Evolutionary conservation across 1,284 basidiomycete species (phyloP), one percentile per base, ranked within the genome.

Genomic region (Rhodotorula sp.): DNA sequence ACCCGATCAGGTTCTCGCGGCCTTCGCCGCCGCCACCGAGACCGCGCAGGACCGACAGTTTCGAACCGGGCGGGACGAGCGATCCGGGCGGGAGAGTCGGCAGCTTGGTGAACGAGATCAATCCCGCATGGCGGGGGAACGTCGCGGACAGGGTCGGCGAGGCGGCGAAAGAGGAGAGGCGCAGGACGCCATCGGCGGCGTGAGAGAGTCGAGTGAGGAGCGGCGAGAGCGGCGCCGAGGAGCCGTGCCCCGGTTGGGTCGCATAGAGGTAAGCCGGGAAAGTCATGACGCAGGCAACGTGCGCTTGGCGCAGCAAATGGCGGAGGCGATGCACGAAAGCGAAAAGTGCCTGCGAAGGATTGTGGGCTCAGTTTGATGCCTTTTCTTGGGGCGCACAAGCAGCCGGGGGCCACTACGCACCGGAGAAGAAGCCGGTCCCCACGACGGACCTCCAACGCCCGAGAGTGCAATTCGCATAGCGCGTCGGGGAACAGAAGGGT

Each of bases 1-100:
- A 99, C 10, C 91, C 93, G 24, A 99, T 85, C 77, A 98, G 97
- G 81, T 98, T 97, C 81, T 97, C 84, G 42, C 69, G 51, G 4
- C 68, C 72, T 44, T 79, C 84, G 22, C 82, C 93, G 0, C 84
- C 84, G 22, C 83, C 94, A 22, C 91, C 90, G 33, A 79, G 63
- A 8, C 71, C 74, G 45, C 78, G 59, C 57, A 95, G 83, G 6
- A 85, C 84, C 26, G 90, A 95, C 74, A 86, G 87, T 77, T 85
- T 88, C 78, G 89, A 89, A 75, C 88, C 91, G 6, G 89, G 87
- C 4, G 91, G 84, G 59, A 88, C 82, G 56, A 91, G 83, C 30
- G 87, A 87, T 66, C 87, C 6, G 86, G 83, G 4, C n/a, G 62
- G 62, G 45, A 49, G 45, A 17, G 46, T 30, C 24, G 93, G 92